Base-by-base conservation (phyloP, 345 rosid genomes). In the Pistacia atlantica region DNA sequence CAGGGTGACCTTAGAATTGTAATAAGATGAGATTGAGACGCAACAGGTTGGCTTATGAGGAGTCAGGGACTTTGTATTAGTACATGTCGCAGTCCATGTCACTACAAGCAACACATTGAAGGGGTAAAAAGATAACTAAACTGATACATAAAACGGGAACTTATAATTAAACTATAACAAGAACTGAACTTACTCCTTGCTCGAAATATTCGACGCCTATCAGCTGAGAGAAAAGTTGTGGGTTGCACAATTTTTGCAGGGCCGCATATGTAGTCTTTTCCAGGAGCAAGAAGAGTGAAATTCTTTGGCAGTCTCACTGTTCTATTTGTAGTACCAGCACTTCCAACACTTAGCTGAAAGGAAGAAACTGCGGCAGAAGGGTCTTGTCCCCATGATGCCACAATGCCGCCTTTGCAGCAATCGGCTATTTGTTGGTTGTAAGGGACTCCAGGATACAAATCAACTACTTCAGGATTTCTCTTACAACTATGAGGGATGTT, bases 31-130 rank as follows among this genome's bases (percentile, higher is more conserved):
- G 16, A 88, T 28, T 20, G 88, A 88, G 33, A 88, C 87, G 1
- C 89, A 83, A 25, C 89, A 84, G 22, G 61, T 86, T 54, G 89
- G 87, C 59, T 83, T 70, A 67, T 78, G 78, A 25, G 84, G 69
- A 5, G 84, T 85, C 49, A 78, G 54, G 63, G 80, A 58, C 72
- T 83, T 83, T 37, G 91, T 86, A 79, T 86, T 84, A 22, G 87
- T 78, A 80, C 89, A 88, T 12, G 89, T 85, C 63, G 84, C 84
- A 33, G 75, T 84, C 89, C 91, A 88, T 45, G 91, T 80, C 83
- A 86, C 87, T 88, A 86, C 75, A 68, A 45, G 20, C 12, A 74
- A n/a, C 18, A 63, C 14, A 28, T 35, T 46, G 10, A 66, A 58
- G 20, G 7, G 56, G 38, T 58, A 22, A 62, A 33, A 61, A 69